Base-by-base conservation (phyloP, 192 early-diverging fungal genomes). In the Phycomyces blakesleeanus region DNA sequence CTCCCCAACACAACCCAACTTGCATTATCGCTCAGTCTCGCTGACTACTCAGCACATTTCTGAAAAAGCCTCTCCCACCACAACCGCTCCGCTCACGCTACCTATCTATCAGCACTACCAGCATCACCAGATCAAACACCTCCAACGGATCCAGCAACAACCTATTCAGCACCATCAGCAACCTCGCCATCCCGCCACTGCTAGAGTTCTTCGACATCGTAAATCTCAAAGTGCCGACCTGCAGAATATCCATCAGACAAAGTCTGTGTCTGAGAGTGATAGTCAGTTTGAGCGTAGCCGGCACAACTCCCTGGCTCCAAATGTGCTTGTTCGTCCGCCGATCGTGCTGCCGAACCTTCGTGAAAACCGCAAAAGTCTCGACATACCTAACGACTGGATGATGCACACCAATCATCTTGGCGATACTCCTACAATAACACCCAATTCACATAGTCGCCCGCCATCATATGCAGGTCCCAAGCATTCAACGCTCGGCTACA, bases 151-250 rank as follows among this genome's bases (percentile, higher is more conserved):
- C n/a, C 49, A 50, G 21, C 49, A 2, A 5, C 49, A 50, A 9
- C 49, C 29, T 11, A n/a, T n/a, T n/a, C n/a, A n/a, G n/a, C 18
- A 14, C 44, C 54, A 5, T n/a, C 42, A 34, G n/a, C 38, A 51
- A 51, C 21, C 38, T 29, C 15, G 8, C 3, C 40, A 44, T 12
- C 22, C 60, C 24, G 25, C 15, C 16, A 39, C 26, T 62, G 55
- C 41, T 10, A 53, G 22, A 22, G 14, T 44, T 15, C 42, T 54
- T 12, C 60, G 60, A 1, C 71, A 73, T 50, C 55, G 65, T 1
- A 73, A 73, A 53, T 67, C 71, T 14, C 60, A 67, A 6, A 73
- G 71, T 40, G 65, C 61, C 1, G 71, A 73, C 29, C 39, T 73
- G 4, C 54, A 66, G 12, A 25, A 51, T 11, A 49, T 47, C 11